Conservation (phyloP, 768 basidiomycete genomes). For the Pleurotus citrinopileatus region DNA sequence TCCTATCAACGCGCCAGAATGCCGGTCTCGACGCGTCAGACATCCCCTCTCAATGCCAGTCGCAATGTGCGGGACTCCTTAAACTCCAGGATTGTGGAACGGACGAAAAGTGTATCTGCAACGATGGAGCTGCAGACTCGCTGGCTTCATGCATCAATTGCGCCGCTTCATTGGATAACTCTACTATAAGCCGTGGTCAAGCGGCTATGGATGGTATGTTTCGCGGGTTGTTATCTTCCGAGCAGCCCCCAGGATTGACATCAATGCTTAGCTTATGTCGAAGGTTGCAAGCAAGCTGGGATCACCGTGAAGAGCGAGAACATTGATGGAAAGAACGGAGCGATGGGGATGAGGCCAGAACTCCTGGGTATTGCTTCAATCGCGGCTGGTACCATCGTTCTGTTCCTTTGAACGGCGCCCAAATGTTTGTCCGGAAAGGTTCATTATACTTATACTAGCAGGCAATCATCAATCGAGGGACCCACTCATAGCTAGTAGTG, state of each 20-base stretch:
- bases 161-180: neutral
- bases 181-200: neutral
- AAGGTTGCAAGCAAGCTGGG: slow-evolving; percentile 1
- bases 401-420: neutral
- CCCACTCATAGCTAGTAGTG: too few species aligned
- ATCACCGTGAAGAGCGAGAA: slow-evolving; percentile 2
- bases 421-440: too few species aligned
- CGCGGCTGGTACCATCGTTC: neutral
- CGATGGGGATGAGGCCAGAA: neutral
- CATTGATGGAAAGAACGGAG: neutral
- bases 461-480: too few species aligned
- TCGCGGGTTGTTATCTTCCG: neutral
- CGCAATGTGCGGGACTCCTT: neutral
- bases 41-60: neutral
- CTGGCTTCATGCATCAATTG: neutral
- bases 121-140: neutral
- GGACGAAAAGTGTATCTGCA: neutral
- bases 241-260: too few species aligned
- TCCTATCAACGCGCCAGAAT: neutral
- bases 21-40: neutral
- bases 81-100: neutral
- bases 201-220: neutral
- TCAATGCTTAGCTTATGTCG: neutral
- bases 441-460: too few species aligned
- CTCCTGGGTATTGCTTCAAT: neutral